These are phyloP conservation scores for Eruca vesicaria DNA, from an alignment of 441 rosid genomes.

Conservation along the genomic window DNA sequence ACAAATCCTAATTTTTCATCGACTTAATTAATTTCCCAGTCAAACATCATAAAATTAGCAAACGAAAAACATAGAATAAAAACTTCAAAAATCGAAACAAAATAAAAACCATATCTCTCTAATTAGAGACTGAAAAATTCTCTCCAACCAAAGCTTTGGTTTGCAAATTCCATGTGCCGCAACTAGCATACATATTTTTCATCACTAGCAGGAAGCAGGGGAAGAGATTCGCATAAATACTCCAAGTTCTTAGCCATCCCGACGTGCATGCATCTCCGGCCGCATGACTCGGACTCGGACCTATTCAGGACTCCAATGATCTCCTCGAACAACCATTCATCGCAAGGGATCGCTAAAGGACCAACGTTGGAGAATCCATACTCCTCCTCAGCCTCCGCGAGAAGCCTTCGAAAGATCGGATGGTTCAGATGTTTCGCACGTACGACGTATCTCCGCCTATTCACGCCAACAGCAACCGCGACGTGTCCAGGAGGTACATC, in stretches of 20 bases:
- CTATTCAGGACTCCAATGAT: conserved; percentile 36
- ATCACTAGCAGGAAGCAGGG: conserved; percentile 54
- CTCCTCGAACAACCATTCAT: conserved; percentile 64
- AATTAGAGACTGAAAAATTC: conserved; percentile 19
- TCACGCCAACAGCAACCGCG: conserved; percentile 50
- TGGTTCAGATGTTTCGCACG: conserved; percentile 76
- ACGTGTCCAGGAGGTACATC: conserved; percentile 81
- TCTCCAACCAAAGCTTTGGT: conserved; percentile 21
- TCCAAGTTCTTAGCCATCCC: conserved; percentile 29
- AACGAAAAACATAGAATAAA: neutral
- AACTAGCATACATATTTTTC: conserved; percentile 39
- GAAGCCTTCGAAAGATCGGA: conserved; percentile 57
- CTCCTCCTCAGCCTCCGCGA: conserved; percentile 83
- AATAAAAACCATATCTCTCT: neutral
- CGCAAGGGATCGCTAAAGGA: conserved; percentile 76
- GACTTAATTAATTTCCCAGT: conserved; percentile 13
- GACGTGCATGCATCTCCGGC: conserved; percentile 52
- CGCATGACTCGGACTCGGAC: conserved; percentile 37
- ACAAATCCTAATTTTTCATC: conserved; percentile 37
- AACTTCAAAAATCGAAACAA: neutral
- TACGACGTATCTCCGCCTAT: conserved; percentile 64
- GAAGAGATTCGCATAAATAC: conserved; percentile 48
- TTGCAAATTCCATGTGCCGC: conserved; percentile 5
- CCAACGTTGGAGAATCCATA: conserved; percentile 76
- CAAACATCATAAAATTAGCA: conserved; percentile 8